Evolutionary conservation across 2,329 filamentous ascomycete species (phyloP), one percentile per base, ranked within the genome.

Genomic region (Ilyonectria mors-panacis): DNA sequence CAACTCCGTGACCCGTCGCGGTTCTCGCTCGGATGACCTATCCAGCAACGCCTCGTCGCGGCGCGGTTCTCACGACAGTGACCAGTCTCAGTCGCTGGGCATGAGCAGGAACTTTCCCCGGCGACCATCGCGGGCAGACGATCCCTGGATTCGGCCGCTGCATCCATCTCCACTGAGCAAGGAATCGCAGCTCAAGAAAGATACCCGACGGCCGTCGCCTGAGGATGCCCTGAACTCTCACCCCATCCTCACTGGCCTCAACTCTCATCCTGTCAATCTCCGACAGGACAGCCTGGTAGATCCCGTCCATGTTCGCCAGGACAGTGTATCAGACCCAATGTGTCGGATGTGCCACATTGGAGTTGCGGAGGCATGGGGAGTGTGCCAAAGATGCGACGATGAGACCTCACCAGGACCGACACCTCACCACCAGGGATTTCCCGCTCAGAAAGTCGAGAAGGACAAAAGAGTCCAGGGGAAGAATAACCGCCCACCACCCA

Each of bases 311-410:
- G 68, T 76, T 15, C 70, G 74, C 15, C 71, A 74, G 51, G 67
- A 75, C 28, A 76, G 74, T 19, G 57, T 39, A 7, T 63, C 72
- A 10, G 74, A 76, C 26, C 56, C 68, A 1, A 58, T 72, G 42
- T 76, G 74, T 10, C 65, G 73, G 2, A 48, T 69, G 15, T 76
- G 74, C 12, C 71, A 76, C 6, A 65, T 59, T 13, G 67, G 72
- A 17, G 54, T 74, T 12, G 74, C 74, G 13, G 74, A 76, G 50
- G 54, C 54, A 10, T 75, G 69, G 35, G 74, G 72, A 2, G 26
- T 66, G 4, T 76, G 74, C 23, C 75, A 70, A 35, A 67, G 55
- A 28, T 76, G 74, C 58, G 73, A 71, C 10, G 73, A 72, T n/a
- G 74, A 74, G 63, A 17, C 62, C 30, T 47, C 60, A 23, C 51